These are phyloP conservation scores for Spizellomyces sp. DNA, from an alignment of 192 early-diverging fungal species.

Conservation along the genomic window DNA sequence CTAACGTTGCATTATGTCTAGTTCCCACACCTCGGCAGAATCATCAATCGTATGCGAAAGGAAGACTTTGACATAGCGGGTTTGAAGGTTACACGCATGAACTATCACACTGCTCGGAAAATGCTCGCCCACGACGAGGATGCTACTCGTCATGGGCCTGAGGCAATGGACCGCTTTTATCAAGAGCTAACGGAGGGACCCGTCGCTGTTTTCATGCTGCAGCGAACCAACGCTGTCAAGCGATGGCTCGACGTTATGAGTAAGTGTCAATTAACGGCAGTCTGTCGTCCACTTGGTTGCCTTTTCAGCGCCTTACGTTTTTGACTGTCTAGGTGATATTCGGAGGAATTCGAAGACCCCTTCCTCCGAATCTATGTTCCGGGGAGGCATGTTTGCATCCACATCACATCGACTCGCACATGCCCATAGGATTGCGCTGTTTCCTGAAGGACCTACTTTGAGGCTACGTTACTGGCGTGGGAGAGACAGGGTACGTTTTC, in stretches of 20 bases:
- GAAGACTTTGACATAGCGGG: constrained; percentile 14
- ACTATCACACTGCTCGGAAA: background rate
- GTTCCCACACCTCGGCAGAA: constrained; percentile 14
- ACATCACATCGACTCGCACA: background rate
- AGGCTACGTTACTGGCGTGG: constrained; percentile 12
- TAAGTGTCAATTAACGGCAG: background rate
- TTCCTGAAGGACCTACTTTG: constrained; percentile 16
- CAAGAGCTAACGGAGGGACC: constrained; percentile 17
- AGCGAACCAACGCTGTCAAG: constrained; percentile 17
- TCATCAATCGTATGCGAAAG: background rate
- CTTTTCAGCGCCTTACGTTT: background rate
- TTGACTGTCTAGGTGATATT: no score
- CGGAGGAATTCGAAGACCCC: no score
- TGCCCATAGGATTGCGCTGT: constrained; percentile 6
- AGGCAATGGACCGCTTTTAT: background rate
- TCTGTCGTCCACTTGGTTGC: background rate
- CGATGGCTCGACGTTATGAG: constrained; percentile 5
- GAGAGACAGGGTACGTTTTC: constrained; percentile 6
- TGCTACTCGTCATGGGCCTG: background rate
- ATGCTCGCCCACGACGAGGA: constrained; percentile 14
- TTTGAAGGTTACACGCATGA: constrained; percentile 10
- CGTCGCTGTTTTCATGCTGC: constrained; percentile 8
- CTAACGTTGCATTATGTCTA: background rate
- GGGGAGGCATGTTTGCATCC: constrained; percentile 3
- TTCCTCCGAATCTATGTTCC: constrained; percentile 7